Evolutionary conservation across 176 grass and related monocot species (phyloP).

Genomic region (Triticum timopheevii): DNA sequence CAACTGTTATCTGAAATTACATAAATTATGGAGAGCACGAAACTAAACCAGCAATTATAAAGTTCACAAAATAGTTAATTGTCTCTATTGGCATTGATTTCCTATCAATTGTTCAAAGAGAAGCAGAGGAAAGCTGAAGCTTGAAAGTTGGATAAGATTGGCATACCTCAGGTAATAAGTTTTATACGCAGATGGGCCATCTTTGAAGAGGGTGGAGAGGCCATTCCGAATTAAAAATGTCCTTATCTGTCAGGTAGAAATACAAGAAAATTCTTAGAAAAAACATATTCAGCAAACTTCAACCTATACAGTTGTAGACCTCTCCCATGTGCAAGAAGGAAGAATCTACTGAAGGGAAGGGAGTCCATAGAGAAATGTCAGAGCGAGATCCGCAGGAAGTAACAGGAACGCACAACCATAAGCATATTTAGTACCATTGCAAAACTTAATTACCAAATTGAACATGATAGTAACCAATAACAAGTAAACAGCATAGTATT

Average conservation of each 20-base stretch:
- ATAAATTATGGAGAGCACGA: constrained; percentile 8
- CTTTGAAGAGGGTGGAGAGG: constrained; percentile 84
- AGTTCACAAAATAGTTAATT: not conserved
- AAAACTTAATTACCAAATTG: constrained; percentile 9
- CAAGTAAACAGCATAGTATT: constrained; percentile 5
- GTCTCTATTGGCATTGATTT: constrained; percentile 16
- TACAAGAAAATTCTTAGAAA: constrained; percentile 39
- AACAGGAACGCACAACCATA: constrained; percentile 3
- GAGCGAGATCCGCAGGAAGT: not conserved
- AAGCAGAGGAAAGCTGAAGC: constrained; percentile 5
- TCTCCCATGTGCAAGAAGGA: not conserved
- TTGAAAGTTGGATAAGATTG: not conserved
- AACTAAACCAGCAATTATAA: not conserved
- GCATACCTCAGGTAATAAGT: constrained; percentile 91
- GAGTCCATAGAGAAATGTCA: not conserved
- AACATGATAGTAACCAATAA: constrained; percentile 5
- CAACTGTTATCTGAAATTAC: not conserved
- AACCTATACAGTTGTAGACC: not conserved
- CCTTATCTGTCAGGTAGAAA: constrained; percentile 58
- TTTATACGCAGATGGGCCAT: constrained; percentile 83
- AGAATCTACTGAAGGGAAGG: not conserved
- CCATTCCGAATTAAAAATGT: constrained; percentile 99
- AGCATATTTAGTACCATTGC: not conserved
- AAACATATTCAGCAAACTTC: constrained; percentile 20
- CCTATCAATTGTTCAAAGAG: constrained; percentile 2